Conservation (phyloP, 2,329 filamentous ascomycete genomes). For the Colletotrichum tropicale region DNA sequence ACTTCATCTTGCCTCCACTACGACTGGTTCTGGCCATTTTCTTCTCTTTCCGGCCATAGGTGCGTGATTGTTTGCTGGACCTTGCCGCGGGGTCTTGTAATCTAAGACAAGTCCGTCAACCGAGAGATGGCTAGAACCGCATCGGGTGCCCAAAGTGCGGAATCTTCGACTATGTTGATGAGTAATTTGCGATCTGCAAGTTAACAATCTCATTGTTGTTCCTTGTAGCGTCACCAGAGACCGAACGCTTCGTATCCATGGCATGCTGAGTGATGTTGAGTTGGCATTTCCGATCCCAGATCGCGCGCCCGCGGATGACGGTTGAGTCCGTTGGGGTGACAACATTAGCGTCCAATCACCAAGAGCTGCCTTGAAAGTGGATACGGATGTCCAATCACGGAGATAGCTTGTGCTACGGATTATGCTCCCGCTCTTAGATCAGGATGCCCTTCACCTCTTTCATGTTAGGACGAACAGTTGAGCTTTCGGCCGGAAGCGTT, state of each 20-base stretch:
- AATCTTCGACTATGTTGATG: background rate
- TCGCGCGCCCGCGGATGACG: background rate
- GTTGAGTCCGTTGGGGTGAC: background rate
- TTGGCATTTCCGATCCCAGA: background rate
- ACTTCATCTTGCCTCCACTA: background rate
- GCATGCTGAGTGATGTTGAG: background rate
- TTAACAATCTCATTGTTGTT: conserved; percentile 9
- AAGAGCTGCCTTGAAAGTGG: background rate
- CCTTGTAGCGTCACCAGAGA: no score
- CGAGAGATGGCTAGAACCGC: background rate
- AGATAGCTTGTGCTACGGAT: background rate
- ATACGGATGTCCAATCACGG: background rate
- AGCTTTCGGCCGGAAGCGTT: background rate
- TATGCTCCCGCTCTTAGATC: background rate
- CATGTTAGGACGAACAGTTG: background rate
- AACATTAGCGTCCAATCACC: background rate
- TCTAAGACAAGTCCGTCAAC: conserved; percentile 12
- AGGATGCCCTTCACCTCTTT: background rate
- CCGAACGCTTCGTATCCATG: background rate
- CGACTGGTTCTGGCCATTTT: background rate
- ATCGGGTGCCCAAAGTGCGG: background rate
- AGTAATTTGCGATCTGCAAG: background rate
- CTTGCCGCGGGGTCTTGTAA: background rate
- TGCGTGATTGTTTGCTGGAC: background rate
- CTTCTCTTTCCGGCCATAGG: conserved; percentile 6